Conservation (phyloP, 2,329 filamentous ascomycete genomes). For the Ophiostoma perfectum region DNA sequence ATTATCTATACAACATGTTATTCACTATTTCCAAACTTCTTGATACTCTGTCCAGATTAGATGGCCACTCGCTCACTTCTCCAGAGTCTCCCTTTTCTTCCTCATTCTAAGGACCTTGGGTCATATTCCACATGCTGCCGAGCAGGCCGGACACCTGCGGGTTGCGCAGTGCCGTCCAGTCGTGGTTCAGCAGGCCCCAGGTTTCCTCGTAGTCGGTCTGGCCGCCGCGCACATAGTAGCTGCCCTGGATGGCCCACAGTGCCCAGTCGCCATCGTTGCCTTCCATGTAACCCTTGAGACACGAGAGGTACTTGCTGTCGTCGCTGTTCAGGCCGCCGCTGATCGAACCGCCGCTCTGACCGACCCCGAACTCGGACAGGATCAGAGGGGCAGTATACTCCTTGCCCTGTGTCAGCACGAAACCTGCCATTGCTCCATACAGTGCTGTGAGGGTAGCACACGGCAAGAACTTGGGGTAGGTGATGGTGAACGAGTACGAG, state of each 20-base stretch:
- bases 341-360: slow-evolving; percentile 39
- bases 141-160: slow-evolving; percentile 35
- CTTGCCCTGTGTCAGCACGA: slow-evolving; percentile 45
- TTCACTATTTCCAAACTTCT: neutral
- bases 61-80: too few species aligned
- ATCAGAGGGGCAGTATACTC: slow-evolving; percentile 50
- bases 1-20: neutral
- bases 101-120: slow-evolving; percentile 32
- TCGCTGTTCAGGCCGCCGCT: slow-evolving; percentile 39
- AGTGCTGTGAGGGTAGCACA: slow-evolving; percentile 33
- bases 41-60: too few species aligned
- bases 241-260: slow-evolving; percentile 54
- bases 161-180: slow-evolving; percentile 39
- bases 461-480: slow-evolving; percentile 38
- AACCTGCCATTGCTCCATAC: slow-evolving; percentile 32
- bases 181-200: slow-evolving; percentile 41
- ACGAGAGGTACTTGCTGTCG: slow-evolving; percentile 46
- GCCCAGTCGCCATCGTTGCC: slow-evolving; percentile 56
- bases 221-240: slow-evolving; percentile 52
- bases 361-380: slow-evolving; percentile 55
- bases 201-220: slow-evolving; percentile 47
- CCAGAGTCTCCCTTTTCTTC: too few species aligned
- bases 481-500: slow-evolving; percentile 51
- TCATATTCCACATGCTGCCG: slow-evolving; percentile 38
- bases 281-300: slow-evolving; percentile 48